phyloP scores from a whole-genome alignment of 495 filamentous ascomycete species.

The Niebla homalea region DNA sequence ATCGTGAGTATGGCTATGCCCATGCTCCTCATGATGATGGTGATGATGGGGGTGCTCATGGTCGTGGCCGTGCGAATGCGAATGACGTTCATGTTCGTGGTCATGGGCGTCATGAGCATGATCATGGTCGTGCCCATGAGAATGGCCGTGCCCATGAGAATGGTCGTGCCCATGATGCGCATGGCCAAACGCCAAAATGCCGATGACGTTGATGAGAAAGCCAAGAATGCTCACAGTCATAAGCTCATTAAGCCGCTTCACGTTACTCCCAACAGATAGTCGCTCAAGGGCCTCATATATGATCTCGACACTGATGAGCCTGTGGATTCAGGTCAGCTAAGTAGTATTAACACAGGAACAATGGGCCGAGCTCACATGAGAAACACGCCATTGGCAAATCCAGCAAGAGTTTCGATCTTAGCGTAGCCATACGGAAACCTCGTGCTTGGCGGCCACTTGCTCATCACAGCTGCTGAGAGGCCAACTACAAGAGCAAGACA shows the following conservation, averaged over 20 bases:
- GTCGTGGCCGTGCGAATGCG: constrained; percentile 31
- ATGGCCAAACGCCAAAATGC: constrained; percentile 76
- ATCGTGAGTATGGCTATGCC: constrained; percentile 23
- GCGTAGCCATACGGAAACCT: constrained; percentile 90
- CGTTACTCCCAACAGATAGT: constrained; percentile 64
- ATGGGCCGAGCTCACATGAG: constrained; percentile 51
- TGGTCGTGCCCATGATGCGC: constrained; percentile 47
- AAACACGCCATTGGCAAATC: constrained; percentile 94
- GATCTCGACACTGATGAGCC: constrained; percentile 91
- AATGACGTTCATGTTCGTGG: constrained; percentile 46
- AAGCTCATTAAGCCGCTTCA: constrained; percentile 73
- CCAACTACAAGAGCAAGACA: constrained; percentile 86
- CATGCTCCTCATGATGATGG: constrained; percentile 15
- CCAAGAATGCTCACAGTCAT: constrained; percentile 77
- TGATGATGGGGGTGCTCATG: constrained; percentile 45
- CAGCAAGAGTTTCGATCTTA: constrained; percentile 91
- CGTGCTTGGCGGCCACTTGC: constrained; percentile 85
- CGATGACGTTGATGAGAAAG: constrained; percentile 78
- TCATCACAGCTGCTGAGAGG: constrained; percentile 88
- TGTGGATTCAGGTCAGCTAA: constrained; percentile 26
- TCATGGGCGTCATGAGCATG: constrained; percentile 39
- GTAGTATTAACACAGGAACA: not conserved
- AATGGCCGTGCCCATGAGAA: constrained; percentile 43
- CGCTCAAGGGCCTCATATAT: constrained; percentile 89
- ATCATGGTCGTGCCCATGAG: constrained; percentile 46